Base-by-base conservation (phyloP, 2,329 filamentous ascomycete genomes). In the Incumbomyces lentus region DNA sequence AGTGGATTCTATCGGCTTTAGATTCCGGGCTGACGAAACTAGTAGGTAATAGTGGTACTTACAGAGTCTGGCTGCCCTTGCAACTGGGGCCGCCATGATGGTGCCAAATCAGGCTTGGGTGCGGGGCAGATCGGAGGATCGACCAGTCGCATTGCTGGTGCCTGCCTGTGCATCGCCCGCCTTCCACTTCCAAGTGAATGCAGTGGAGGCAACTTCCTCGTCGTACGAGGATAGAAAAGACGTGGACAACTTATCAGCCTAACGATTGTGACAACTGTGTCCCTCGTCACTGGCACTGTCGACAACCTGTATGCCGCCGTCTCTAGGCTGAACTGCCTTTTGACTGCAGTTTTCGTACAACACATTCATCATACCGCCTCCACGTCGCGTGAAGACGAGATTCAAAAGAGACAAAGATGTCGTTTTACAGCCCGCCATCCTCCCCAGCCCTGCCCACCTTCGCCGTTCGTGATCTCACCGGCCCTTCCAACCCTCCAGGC, bases 401-500 rank as follows among this genome's bases (percentile, higher is more conserved):
- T n/a, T n/a, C n/a, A n/a, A n/a, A n/a, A n/a, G n/a, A n/a, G 14
- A 30, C 40, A n/a, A 44, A 35, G 6, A 44, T 44, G 41, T 41
- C 35, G n/a, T 8, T 12, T 30, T 38, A 38, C 14, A 18, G 13
- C 35, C 30, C 19, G 22, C 44, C 37, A 31, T 26, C n/a, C n/a
- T n/a, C n/a, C n/a, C 47, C 49, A 39, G 31, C 50, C 13, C 51
- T 55, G 16, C 52, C 50, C 14, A 34, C 51, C 26, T 58, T 58
- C 46, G 50, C 47, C 42, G 52, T 58, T 44, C 54, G 55, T 34
- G 47, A 51, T 26, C 49, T 58, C 3, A 46, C 52, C 36, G 50
- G 48, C n/a, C 46, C 46, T 16, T 29, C 36, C 13, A 17, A 48
- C 33, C 55, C 55, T 41, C 54, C 59, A 35, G 63, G 60, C 10